Conservation (phyloP, 2,329 filamentous ascomycete species). For the Cladosporium colombiae region DNA sequence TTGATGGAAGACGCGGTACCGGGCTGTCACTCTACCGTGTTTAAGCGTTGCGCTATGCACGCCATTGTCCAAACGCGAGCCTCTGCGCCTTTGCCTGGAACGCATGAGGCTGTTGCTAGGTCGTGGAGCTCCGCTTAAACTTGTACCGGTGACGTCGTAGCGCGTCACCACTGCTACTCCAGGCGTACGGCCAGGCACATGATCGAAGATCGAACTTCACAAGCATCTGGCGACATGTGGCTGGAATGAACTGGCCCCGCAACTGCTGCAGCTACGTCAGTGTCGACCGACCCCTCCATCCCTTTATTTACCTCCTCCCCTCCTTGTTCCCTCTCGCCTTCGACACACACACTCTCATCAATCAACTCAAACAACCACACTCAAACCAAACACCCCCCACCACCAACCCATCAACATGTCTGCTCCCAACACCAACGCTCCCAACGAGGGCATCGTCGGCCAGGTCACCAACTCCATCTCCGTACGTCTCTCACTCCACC, state of each 20-base stretch:
- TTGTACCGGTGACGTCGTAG: neutral
- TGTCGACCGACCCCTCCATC: conserved; percentile 4
- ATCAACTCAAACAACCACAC: conserved; percentile 20
- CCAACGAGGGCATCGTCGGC: conserved; percentile 48
- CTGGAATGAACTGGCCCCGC: conserved; percentile 12
- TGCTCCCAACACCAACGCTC: conserved; percentile 47
- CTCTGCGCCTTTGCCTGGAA: conserved; percentile 8
- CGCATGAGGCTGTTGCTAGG: conserved; percentile 11
- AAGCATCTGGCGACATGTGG: conserved; percentile 4
- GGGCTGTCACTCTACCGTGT: neutral
- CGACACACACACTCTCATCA: conserved; percentile 13
- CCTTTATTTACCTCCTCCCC: conserved; percentile 18
- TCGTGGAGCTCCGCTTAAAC: conserved; percentile 1
- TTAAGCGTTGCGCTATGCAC: conserved; percentile 15
- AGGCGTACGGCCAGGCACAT: neutral
- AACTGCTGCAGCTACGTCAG: conserved; percentile 10
- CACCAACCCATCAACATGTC: conserved; percentile 41
- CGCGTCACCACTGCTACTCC: neutral
- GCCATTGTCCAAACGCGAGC: conserved; percentile 3
- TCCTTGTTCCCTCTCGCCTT: conserved; percentile 2
- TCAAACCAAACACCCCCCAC: conserved; percentile 25
- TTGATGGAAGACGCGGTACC: conserved; percentile 7
- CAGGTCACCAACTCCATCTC: conserved; percentile 41
- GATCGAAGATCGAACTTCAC: conserved; percentile 9
- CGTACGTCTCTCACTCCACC: neutral